Base-by-base conservation (phyloP, 1,139 yeast species). In the Lizanozyma gosingica region DNA sequence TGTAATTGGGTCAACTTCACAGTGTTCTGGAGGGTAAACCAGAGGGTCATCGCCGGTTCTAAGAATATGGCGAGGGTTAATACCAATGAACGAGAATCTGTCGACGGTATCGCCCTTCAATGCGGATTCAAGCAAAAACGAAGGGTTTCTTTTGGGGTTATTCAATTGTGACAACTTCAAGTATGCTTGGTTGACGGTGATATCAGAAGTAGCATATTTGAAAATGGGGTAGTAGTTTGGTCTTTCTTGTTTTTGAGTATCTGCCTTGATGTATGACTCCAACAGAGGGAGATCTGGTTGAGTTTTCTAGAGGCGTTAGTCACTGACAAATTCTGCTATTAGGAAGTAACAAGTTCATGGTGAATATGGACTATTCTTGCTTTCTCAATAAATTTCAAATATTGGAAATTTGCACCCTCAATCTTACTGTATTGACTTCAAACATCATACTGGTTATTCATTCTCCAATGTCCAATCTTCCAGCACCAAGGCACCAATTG, bases 151-250 rank as follows among this genome's bases (percentile, higher is more conserved):
- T 8, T 66, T 56, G n/a, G 60, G 47, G 41, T 80, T 72, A 44
- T 87, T 87, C 40, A 90, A 76, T 40, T 78, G 70, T 4, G 95
- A 83, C 42, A 92, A 71, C 59, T 83, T 85, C 56, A 94, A 67
- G 57, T 90, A 92, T 0, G 97, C 97, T 45, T 78, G 78, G 55
- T 90, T 95, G 2, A 96, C 94, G 2, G 95, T 86, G 52, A 88
- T 64, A 45, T 83, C 87, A 15, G 87, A 80, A 9, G 83, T 73
- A 45, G 86, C 76, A 46, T 78, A 80, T 34, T 85, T 75, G 63
- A 75, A 87, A 22, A 92, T 78, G 2, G 97, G 97, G 54, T 81
- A 85, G 52, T 87, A 64, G 56, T 85, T 83, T 37, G 80, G 76
- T 6, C 55, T 44, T 8, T 49, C 37, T 27, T 54, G 48, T 4